phyloP scores from a whole-genome alignment of 78 protist genomes.

The Tieghemostelium lacteum region DNA sequence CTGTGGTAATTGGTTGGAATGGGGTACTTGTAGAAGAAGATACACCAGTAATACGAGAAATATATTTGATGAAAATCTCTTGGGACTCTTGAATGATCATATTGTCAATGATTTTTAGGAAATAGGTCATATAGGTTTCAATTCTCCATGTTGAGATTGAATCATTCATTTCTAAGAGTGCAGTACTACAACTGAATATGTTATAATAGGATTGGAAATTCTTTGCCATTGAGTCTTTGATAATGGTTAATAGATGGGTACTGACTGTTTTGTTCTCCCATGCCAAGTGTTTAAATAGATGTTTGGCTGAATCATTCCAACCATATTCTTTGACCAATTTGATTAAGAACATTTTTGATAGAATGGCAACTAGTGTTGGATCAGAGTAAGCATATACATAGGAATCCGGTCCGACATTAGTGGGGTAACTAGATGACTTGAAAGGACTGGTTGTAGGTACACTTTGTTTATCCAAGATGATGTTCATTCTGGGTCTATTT shows the following conservation, averaged over 20 bases:
- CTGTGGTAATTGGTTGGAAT: constrained; percentile 2
- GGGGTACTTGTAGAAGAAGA: background rate
- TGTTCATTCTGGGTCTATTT: constrained; percentile 30
- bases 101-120: constrained; percentile 28
- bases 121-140: constrained; percentile 32
- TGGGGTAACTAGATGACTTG: background rate
- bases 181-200: background rate
- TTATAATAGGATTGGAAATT: constrained; percentile 12
- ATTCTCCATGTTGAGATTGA: constrained; percentile 41
- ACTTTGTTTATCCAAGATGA: background rate
- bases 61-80: constrained; percentile 9
- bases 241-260: constrained; percentile 30
- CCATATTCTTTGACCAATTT: constrained; percentile 74
- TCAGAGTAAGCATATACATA: constrained; percentile 15
- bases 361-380: constrained; percentile 9
- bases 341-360: constrained; percentile 38
- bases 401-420: background rate
- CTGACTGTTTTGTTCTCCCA: constrained; percentile 39
- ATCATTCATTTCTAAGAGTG: constrained; percentile 37
- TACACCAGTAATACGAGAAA: background rate
- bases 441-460: background rate
- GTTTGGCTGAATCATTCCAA: constrained; percentile 18
- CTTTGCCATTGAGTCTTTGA: constrained; percentile 41
- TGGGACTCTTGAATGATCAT: constrained; percentile 43
- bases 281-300: constrained; percentile 25